A percentile compares a stretch with the other conserved stretches of the same genome.
These are phyloP conservation scores for Yamadazyma conglobata DNA, from an alignment of 1,139 yeast genomes.

Conservation along the genomic window DNA sequence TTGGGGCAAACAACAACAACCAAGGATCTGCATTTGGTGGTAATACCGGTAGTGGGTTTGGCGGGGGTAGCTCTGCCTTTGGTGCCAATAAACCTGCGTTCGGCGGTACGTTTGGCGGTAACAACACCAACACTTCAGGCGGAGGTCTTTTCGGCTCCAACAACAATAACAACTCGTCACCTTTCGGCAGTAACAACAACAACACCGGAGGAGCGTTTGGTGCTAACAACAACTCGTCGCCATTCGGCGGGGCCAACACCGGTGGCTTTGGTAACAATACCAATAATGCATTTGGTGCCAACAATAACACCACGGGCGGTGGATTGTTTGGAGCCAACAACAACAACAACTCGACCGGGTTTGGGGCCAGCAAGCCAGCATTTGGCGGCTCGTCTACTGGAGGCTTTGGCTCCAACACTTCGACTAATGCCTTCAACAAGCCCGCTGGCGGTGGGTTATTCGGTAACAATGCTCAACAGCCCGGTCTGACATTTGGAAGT, in stretches of 20 bases:
- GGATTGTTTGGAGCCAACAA: slow-evolving; percentile 23
- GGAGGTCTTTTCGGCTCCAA: slow-evolving; percentile 23
- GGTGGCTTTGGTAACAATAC: slow-evolving; percentile 9
- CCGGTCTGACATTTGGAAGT: slow-evolving; percentile 18
- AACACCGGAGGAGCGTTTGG: slow-evolving; percentile 19
- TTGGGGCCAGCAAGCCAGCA: slow-evolving; percentile 21
- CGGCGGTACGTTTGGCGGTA: slow-evolving; percentile 9
- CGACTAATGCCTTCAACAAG: slow-evolving; percentile 15
- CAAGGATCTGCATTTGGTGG: slow-evolving; percentile 11
- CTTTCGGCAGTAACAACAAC: slow-evolving; percentile 24
- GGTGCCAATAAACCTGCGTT: slow-evolving; percentile 18
- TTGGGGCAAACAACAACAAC: slow-evolving; percentile 17
- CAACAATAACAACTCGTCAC: slow-evolving; percentile 15
- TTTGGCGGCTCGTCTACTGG: slow-evolving; percentile 27
- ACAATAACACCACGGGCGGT: slow-evolving; percentile 16
- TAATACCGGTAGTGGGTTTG: slow-evolving; percentile 6
- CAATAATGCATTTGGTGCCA: slow-evolving; percentile 20
- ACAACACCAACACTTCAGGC: slow-evolving; percentile 13
- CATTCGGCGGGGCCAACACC: slow-evolving; percentile 15
- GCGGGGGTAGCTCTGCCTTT: slow-evolving; percentile 17
- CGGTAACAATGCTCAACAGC: slow-evolving; percentile 22
- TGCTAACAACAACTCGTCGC: slow-evolving; percentile 9
- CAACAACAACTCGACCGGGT: slow-evolving; percentile 18
- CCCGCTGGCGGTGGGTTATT: slow-evolving; percentile 18
- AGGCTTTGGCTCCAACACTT: slow-evolving; percentile 20